Conservation (phyloP, 768 basidiomycete species). For the Cystobasidium tubakii region DNA sequence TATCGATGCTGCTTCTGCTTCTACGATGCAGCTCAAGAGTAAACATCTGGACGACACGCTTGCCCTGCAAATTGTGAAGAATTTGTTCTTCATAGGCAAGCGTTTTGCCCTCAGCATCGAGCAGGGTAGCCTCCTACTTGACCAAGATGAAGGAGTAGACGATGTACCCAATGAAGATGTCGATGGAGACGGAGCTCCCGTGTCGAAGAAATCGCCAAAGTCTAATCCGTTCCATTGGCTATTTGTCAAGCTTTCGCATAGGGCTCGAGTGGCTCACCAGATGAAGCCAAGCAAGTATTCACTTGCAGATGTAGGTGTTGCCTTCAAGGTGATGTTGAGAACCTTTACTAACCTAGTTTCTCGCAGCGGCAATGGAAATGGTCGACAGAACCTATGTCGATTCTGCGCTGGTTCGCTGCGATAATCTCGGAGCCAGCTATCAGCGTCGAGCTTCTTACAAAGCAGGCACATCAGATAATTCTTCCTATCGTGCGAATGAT, state of each 20-base stretch:
- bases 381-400: slow-evolving; percentile 70
- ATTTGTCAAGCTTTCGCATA: slow-evolving; percentile 87
- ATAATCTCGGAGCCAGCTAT: slow-evolving; percentile 65
- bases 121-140: slow-evolving; percentile 39
- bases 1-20: slow-evolving; percentile 65
- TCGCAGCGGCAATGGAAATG: slow-evolving; percentile 61
- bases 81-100: slow-evolving; percentile 85
- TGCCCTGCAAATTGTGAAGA: slow-evolving; percentile 82
- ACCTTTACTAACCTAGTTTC: too few species aligned
- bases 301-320: slow-evolving; percentile 35
- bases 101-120: slow-evolving; percentile 57
- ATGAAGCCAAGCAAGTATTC: slow-evolving; percentile 43
- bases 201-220: slow-evolving; percentile 46
- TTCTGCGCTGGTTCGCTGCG: slow-evolving; percentile 88
- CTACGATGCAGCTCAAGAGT: slow-evolving; percentile 73
- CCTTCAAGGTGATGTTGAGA: too few species aligned
- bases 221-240: slow-evolving; percentile 70
- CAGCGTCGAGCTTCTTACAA: slow-evolving; percentile 58
- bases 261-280: slow-evolving; percentile 43
- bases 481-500: slow-evolving; percentile 77
- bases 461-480: slow-evolving; percentile 74
- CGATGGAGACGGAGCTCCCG: slow-evolving; percentile 47
- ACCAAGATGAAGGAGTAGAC: slow-evolving; percentile 45
- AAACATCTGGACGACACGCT: slow-evolving; percentile 66
- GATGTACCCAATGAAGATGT: slow-evolving; percentile 46